Conservation (phyloP, 2,329 filamentous ascomycete genomes). For the Fusarium luffae region DNA sequence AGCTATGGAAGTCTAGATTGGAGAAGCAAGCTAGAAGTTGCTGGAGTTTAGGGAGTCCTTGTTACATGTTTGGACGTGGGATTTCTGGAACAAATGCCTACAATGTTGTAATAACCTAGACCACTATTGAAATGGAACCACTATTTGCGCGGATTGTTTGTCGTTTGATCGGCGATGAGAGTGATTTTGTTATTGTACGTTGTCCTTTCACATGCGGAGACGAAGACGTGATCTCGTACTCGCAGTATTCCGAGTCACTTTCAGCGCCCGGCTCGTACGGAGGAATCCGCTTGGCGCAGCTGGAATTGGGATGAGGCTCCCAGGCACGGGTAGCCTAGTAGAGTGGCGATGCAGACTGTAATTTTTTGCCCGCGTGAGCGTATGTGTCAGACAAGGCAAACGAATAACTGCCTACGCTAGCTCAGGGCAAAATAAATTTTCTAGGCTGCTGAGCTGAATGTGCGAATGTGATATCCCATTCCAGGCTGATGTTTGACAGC, state of each 20-base stretch:
- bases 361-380: slow-evolving; percentile 12
- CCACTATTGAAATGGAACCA: slow-evolving; percentile 1
- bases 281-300: slow-evolving; percentile 25
- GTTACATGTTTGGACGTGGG: slow-evolving; percentile 6
- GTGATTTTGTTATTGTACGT: not conserved
- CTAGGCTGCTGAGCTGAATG: slow-evolving; percentile 13
- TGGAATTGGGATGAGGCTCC: slow-evolving; percentile 15
- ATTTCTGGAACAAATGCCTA: slow-evolving; percentile 17
- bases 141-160: slow-evolving; percentile 1
- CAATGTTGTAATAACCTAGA: slow-evolving; percentile 8
- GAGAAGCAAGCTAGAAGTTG: slow-evolving; percentile 24
- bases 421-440: slow-evolving; percentile 5
- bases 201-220: not conserved
- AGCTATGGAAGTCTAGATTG: slow-evolving; percentile 9
- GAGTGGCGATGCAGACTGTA: slow-evolving; percentile 24
- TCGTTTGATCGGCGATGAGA: slow-evolving; percentile 1
- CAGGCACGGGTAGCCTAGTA: slow-evolving; percentile 1
- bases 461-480: slow-evolving; percentile 3
- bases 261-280: slow-evolving; percentile 30
- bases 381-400: slow-evolving; percentile 22
- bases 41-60: slow-evolving; percentile 17
- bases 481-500: slow-evolving; percentile 9
- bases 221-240: slow-evolving; percentile 10
- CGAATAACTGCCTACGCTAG: slow-evolving; percentile 12
- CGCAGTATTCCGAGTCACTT: slow-evolving; percentile 12